Base-by-base conservation (phyloP, 2,329 filamentous ascomycete species). In the Xylaria digitata region DNA sequence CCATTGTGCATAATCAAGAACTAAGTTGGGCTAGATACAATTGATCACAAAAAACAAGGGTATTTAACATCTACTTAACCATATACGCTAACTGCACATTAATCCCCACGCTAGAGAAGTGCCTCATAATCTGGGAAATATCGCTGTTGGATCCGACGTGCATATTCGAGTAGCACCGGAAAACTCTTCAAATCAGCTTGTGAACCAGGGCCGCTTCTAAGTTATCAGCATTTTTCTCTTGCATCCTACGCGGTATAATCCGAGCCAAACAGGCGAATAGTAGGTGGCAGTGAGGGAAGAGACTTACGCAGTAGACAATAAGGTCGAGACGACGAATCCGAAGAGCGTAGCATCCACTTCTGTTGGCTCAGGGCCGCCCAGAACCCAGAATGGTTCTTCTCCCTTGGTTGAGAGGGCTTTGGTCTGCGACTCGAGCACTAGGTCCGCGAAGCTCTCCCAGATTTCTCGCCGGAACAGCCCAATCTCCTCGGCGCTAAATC, bases 51-150 rank as follows among this genome's bases (percentile, higher is more conserved):
- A 19, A 53, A 37, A 15, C 19, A 15, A 3, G 30, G 32, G 32
- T 19, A 23, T 37, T 37, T 1, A 9, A 23, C 13, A 17, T 13
- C 9, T n/a, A 55, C 34, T 21, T 26, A 19, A 43, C 30, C 5
- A 40, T 30, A 32, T 37, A 19, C 40, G 26, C 11, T n/a, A 23
- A 23, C 11, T 11, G 8, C 4, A 54, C 53, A 13, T 6, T 11
- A 6, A 17, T 46, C 3, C 40, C 63, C 19, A 65, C 9, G 42
- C 34, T 1, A 60, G 61, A 60, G 61, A 78, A 81, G 81, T 34
- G 73, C 73, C 65, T 83, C 78, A 71, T 89, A 89, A 42, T 90
- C 87, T 0, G 85, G 81, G 70, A 90, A 90, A 71, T 86, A 89
- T 4, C 68, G 65, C 53, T 82, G 76, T 72, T 89, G 86, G 48